Base-by-base conservation (phyloP, 176 grass and related monocot species). In the Chrysopogon serrulatus region DNA sequence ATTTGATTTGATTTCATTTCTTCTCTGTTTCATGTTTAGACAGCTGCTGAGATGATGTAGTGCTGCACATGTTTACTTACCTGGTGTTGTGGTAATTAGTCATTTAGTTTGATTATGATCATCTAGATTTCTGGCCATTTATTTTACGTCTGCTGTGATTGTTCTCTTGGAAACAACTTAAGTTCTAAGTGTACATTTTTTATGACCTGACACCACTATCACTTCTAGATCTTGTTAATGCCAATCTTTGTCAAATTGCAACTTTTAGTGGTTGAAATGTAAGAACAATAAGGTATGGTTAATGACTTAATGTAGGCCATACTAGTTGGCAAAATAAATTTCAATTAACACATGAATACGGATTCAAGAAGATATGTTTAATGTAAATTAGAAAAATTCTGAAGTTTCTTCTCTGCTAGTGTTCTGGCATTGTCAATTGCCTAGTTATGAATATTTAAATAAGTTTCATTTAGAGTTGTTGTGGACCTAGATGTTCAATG, bases 1-100 rank as follows among this genome's bases (percentile, higher is more conserved):
- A 41, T 44, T 86, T 18, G 53, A 12, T 87, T 64, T 10, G n/a
- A 45, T 56, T 43, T 36, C 62, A 18, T 83, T 84, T 82, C 69
- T 74, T 70, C 36, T 75, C 16, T 18, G 17, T 49, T 73, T 19
- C 5, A 13, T 45, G 37, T 81, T 75, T 81, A 75, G 77, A 47
- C 5, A 63, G 10, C 19, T 69, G 63, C n/a, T 76, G 32, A 41
- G 40, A 60, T 84, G 6, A 4, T 80, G 68, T 75, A 79, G 59
- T 67, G 4, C 2, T 75, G 76, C 59, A 73, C 31, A 74, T 65
- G 5, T 79, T 78, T 65, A 73, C 27, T 42, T 47, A 15, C 49
- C 61, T 71, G 65, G 17, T 85, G 1, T 31, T 78, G 61, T 83
- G 49, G 39, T 78, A 64, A 32, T 23, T 70, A 53, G 49, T 59